phyloP scores from a whole-genome alignment of 108 stramenopile species.

The Bacterosira constricta region DNA sequence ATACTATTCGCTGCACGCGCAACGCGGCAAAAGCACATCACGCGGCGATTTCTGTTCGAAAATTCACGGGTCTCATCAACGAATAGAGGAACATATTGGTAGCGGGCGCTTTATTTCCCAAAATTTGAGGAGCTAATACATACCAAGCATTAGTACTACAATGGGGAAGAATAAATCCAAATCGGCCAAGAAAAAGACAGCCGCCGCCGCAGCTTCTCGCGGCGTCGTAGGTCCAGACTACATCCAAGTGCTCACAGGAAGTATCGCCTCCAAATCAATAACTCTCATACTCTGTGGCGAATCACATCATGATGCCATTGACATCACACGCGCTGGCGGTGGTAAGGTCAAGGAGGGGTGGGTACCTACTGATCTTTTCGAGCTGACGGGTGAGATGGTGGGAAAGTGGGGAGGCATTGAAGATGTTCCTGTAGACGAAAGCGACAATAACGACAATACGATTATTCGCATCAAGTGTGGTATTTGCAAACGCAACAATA shows the following conservation, averaged over 20 bases:
- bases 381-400: constrained; percentile 6
- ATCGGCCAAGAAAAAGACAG: not conserved
- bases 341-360: constrained; percentile 15
- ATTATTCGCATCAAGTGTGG: not conserved
- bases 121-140: no score
- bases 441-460: not conserved
- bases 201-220: not conserved
- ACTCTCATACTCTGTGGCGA: constrained; percentile 46
- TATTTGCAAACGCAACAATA: constrained; percentile 5
- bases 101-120: no score
- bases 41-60: no score
- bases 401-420: constrained; percentile 12
- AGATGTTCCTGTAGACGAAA: no score
- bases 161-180: not conserved
- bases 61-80: no score
- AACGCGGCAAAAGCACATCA: no score
- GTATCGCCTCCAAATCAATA: constrained; percentile 13
- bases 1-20: no score
- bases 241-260: constrained; percentile 23
- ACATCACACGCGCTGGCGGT: constrained; percentile 29
- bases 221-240: constrained; percentile 31
- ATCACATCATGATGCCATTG: constrained; percentile 49
- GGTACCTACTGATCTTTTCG: not conserved
- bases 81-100: no score
- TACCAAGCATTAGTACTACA: no score